Evolutionary conservation across 1,284 basidiomycete species (phyloP).

Genomic region (Erythrobasidium hasegawianum): DNA sequence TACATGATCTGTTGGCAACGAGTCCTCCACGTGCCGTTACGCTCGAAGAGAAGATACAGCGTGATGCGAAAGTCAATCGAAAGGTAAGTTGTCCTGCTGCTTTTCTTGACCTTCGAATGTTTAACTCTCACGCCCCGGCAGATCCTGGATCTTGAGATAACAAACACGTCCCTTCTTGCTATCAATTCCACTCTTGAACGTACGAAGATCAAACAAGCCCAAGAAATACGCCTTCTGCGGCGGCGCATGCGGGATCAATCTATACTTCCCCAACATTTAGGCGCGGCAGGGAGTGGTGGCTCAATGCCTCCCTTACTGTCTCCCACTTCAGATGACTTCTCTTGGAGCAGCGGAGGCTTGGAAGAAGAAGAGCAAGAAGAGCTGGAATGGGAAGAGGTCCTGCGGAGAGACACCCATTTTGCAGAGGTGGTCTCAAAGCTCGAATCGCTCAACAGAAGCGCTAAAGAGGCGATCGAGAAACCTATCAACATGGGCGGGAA

Average conservation of each 20-base stretch:
- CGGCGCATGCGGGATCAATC: constrained; percentile 39
- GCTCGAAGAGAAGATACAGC: constrained; percentile 14
- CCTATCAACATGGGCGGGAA: constrained; percentile 22
- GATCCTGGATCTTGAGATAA: constrained; percentile 52
- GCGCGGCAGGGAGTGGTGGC: too few relatives aligned
- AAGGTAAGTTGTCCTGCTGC: constrained; percentile 15
- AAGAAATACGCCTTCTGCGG: constrained; percentile 48
- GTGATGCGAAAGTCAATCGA: constrained; percentile 26
- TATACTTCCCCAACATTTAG: constrained; percentile 1
- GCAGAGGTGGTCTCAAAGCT: constrained; percentile 37
- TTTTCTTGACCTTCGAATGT: too few relatives aligned
- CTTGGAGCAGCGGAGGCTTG: neutral
- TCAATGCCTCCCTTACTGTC: constrained; percentile 1
- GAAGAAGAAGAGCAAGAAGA: constrained; percentile 35
- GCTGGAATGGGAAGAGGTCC: constrained; percentile 41
- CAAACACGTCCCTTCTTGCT: constrained; percentile 50
- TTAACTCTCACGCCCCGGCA: too few relatives aligned
- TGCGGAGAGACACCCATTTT: constrained; percentile 40
- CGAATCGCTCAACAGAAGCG: constrained; percentile 39
- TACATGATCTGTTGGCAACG: too few relatives aligned
- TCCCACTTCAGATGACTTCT: neutral
- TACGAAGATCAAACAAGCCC: constrained; percentile 49
- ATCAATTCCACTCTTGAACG: constrained; percentile 52
- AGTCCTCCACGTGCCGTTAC: neutral
- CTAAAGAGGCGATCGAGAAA: constrained; percentile 38